These are phyloP conservation scores for Salix viminalis DNA, from an alignment of 345 rosid species.

Conservation along the genomic window DNA sequence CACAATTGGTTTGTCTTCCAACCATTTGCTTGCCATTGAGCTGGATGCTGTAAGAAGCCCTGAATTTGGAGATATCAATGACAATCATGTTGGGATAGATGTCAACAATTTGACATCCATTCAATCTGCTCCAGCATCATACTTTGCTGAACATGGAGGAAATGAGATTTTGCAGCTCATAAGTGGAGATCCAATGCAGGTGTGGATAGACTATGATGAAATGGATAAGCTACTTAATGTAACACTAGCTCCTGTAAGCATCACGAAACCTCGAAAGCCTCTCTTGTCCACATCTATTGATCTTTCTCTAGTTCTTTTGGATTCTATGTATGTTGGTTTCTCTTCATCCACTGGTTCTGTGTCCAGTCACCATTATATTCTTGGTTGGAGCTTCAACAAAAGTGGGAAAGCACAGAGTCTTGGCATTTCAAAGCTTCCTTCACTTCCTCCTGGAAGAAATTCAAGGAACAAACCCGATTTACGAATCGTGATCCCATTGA, in stretches of 20 bases:
- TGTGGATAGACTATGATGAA: conserved; percentile 19
- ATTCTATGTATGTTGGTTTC: conserved; percentile 19
- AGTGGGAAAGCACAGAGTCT: conserved; percentile 14
- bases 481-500: not conserved
- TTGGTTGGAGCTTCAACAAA: conserved; percentile 21
- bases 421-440: conserved; percentile 10
- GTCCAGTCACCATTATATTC: conserved; percentile 14
- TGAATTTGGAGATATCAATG: conserved; percentile 6
- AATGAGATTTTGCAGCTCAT: conserved; percentile 3
- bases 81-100: conserved; percentile 21
- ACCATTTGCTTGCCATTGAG: conserved; percentile 19
- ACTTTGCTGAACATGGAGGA: not conserved
- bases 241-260: conserved; percentile 8
- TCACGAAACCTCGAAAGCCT: conserved; percentile 5
- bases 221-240: conserved; percentile 12
- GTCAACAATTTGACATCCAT: conserved; percentile 7
- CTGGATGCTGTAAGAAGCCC: conserved; percentile 3
- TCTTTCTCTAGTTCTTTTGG: not conserved
- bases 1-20: not conserved
- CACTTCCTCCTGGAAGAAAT: conserved; percentile 4
- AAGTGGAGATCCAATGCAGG: conserved; percentile 17
- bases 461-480: not conserved
- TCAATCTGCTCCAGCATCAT: not conserved
- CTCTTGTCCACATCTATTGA: conserved; percentile 6
- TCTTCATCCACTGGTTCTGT: conserved; percentile 20